A percentile compares a stretch with the other conserved stretches of the same genome.
Conservation (phyloP, 2,329 filamentous ascomycete genomes). For the Phyllosticta capitalensis region DNA sequence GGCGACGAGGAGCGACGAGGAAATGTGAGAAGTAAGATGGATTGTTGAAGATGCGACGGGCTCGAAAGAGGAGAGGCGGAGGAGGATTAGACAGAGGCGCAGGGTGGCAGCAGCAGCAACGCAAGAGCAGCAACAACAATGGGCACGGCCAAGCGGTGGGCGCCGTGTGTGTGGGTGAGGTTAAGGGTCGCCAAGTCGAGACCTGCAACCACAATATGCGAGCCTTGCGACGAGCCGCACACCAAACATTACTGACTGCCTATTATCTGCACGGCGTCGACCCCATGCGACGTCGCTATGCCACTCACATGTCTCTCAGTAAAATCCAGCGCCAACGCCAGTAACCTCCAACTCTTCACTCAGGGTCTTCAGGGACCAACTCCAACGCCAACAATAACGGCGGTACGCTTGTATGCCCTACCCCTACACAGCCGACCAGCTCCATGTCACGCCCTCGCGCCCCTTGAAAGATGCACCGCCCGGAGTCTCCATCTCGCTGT, state of each 20-base stretch:
- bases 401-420: too few relatives aligned
- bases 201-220: neutral
- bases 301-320: too few relatives aligned
- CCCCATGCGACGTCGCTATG: neutral
- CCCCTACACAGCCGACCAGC: neutral
- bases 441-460: neutral
- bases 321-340: too few relatives aligned
- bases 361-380: too few relatives aligned
- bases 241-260: neutral
- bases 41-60: neutral
- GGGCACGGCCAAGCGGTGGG: neutral
- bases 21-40: neutral
- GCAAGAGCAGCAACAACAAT: neutral
- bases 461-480: neutral
- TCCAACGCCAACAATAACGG: neutral
- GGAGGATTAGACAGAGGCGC: neutral
- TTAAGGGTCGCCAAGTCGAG: neutral
- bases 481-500: constrained; percentile 13
- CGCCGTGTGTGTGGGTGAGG: neutral
- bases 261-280: neutral
- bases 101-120: neutral
- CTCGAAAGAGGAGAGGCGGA: neutral
- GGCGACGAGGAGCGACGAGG: neutral
- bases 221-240: neutral
- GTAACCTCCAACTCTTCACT: too few relatives aligned